A percentile compares a stretch with the other conserved stretches of the same genome.
These are phyloP conservation scores for Metschnikowia arizonensis DNA, from an alignment of 805 yeast genomes.

Conservation along the genomic window DNA sequence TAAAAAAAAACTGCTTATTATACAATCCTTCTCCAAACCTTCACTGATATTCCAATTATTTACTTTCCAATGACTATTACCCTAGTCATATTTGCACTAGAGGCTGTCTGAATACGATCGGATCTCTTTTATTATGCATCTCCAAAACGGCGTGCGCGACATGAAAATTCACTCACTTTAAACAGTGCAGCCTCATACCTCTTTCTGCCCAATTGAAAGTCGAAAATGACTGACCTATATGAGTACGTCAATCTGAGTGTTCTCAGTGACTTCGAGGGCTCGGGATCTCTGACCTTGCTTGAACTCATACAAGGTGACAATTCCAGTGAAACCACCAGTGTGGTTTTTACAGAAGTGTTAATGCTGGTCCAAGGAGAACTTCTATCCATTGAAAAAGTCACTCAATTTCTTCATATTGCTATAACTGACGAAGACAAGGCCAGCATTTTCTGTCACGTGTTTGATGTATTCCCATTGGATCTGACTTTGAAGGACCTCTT, in stretches of 20 bases:
- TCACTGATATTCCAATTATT: no score
- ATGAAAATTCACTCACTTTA: neutral
- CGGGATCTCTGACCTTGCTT: conserved; percentile 31
- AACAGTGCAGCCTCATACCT: neutral
- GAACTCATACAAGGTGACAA: conserved; percentile 25
- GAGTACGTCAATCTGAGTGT: conserved; percentile 30
- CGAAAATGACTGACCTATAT: neutral
- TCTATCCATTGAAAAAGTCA: conserved; percentile 17
- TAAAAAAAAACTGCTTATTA: no score
- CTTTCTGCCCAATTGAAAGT: neutral
- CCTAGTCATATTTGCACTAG: no score
- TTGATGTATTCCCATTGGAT: conserved; percentile 34
- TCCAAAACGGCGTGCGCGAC: conserved; percentile 1
- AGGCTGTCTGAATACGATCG: no score
- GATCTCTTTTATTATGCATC: neutral
- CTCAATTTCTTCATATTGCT: conserved; percentile 24
- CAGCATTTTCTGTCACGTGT: conserved; percentile 33
- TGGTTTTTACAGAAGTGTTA: conserved; percentile 33
- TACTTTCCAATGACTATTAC: no score
- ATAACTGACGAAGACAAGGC: conserved; percentile 33
- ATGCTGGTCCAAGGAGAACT: conserved; percentile 23
- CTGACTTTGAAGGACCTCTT: conserved; percentile 23
- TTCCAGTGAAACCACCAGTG: conserved; percentile 19
- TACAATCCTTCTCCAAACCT: no score
- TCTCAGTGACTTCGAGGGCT: conserved; percentile 28